Base-by-base conservation (phyloP, 2,329 filamentous ascomycete species). In the Sporothrix schenckii region DNA sequence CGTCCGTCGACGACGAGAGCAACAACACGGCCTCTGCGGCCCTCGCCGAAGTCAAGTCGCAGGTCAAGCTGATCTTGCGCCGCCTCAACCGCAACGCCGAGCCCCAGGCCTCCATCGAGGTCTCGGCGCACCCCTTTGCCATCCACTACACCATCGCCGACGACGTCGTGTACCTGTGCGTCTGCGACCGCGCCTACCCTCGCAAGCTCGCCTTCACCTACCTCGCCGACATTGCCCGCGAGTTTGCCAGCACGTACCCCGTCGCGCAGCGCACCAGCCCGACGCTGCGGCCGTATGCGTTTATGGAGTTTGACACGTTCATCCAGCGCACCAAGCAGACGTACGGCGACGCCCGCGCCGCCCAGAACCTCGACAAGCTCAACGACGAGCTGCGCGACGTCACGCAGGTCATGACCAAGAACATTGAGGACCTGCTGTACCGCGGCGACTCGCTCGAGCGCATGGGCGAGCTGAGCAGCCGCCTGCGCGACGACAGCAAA, bases 371-470 rank as follows among this genome's bases (percentile, higher is more conserved):
- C 71, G 93, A 96, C 81, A 93, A 94, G 82, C 85, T 99, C 74
- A 98, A 99, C 78, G 93, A 97, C 78, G 96, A 99, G 85, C 87
- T 99, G 74, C 91, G 94, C 80, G 95, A 98, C 81, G 96, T 99
- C 69, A 98, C 95, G 1, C 94, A 97, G 83, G 94, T 99, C 78
- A 99, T 99, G 96, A 98, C 94, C 70, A 98, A 98, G 88, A 99
- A 99, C 80, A 98, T 99, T 75, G 95, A 99, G 84, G 95, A 99
- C 80, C 83, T 99, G 78, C 84, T 99, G 68, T 99, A 99, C 80
- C 86, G 96, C 73, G 95, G 95, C 39, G 95, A 99, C 79, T 95
- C 90, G 77, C 82, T 99, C 75, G 95, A 99, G 82, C 88, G 93
- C 77, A 99, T 99, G 95, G 94, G 95, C 72, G 94, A 98, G 83